Conservation (phyloP, 768 basidiomycete species). For the Termitomyces sp. region DNA sequence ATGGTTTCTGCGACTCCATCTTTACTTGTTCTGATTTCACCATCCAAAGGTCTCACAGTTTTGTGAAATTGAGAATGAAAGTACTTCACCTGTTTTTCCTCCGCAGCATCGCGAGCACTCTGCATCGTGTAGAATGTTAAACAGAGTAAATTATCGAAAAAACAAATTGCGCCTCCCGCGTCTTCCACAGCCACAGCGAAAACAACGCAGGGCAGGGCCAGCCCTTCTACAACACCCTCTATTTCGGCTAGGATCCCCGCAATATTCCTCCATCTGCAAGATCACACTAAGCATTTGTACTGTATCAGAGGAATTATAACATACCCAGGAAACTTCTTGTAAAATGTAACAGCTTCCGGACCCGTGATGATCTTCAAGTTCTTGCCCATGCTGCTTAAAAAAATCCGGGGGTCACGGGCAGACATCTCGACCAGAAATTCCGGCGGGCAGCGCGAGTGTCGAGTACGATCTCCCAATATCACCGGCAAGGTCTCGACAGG, state of each 20-base stretch:
- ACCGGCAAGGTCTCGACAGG: conserved; percentile 28
- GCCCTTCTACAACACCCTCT: conserved; percentile 3
- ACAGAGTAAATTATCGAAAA: background rate
- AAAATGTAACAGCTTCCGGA: conserved; percentile 37
- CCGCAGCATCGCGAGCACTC: conserved; percentile 10
- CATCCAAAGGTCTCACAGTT: conserved; percentile 38
- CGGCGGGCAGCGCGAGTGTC: conserved; percentile 40
- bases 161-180: conserved; percentile 32
- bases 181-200: conserved; percentile 42
- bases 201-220: conserved; percentile 32
- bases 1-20: conserved; percentile 13
- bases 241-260: conserved; percentile 17
- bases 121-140: conserved; percentile 3
- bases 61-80: conserved; percentile 43
- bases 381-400: conserved; percentile 28
- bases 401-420: conserved; percentile 25
- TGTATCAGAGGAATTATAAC: conserved; percentile 16
- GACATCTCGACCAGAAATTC: conserved; percentile 44
- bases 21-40: conserved; percentile 33
- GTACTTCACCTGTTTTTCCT: conserved; percentile 19
- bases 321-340: conserved; percentile 39
- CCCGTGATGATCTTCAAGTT: conserved; percentile 41
- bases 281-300: background rate
- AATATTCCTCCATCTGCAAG: conserved; percentile 10
- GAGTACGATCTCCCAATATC: conserved; percentile 34